Percentiles rank a stretch among this genome's conserved stretches.
These are phyloP conservation scores for Russula dissimulans DNA, from an alignment of 768 basidiomycete genomes.

Conservation along the genomic window DNA sequence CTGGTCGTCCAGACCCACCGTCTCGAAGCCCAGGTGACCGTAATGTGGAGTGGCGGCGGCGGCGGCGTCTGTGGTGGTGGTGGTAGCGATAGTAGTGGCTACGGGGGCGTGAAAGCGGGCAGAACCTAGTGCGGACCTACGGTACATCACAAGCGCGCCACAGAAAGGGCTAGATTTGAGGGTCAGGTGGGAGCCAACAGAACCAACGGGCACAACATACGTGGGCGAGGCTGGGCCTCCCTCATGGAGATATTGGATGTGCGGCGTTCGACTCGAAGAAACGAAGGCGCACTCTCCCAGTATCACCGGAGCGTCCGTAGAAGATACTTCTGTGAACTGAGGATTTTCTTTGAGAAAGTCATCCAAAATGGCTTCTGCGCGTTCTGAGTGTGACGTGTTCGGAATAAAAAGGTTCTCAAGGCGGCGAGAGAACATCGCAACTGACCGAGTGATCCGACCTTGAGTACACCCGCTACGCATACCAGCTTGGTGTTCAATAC, in stretches of 20 bases:
- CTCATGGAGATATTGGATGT: neutral
- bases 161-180: neutral
- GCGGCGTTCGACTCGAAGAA: neutral
- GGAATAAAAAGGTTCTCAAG: neutral
- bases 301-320: conserved; percentile 10
- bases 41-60: neutral
- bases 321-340: conserved; percentile 11
- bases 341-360: conserved; percentile 14
- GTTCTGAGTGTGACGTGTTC: neutral
- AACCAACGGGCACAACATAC: neutral
- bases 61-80: neutral
- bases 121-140: conserved; percentile 12
- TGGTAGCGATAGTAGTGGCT: neutral
- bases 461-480: conserved; percentile 16
- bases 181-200: neutral
- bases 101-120: conserved; percentile 13
- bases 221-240: neutral
- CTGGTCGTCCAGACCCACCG: conserved; percentile 3
- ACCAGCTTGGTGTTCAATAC: conserved; percentile 4
- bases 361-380: conserved; percentile 1
- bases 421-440: neutral
- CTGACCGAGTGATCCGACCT: conserved; percentile 6
- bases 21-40: conserved; percentile 7
- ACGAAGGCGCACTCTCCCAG: conserved; percentile 8
- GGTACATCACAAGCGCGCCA: conserved; percentile 10